phyloP scores from a whole-genome alignment of 305 asterid species.

The Andrographis paniculata region DNA sequence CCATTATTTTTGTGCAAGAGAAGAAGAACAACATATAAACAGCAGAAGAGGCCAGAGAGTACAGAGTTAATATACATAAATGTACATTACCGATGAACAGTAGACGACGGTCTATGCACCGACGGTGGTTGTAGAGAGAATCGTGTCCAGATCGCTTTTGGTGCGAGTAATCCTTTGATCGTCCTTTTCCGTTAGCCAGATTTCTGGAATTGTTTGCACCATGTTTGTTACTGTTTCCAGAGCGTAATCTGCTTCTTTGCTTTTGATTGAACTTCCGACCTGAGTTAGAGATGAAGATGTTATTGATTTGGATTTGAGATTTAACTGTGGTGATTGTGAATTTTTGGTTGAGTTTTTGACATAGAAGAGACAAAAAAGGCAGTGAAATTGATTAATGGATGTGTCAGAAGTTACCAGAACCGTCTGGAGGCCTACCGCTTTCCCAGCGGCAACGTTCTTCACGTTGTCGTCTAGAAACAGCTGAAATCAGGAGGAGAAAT shows the following conservation, averaged over 20 bases:
- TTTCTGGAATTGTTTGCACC: slow-evolving; percentile 55
- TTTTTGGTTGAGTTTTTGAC: too few species aligned
- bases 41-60: neutral
- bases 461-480: slow-evolving; percentile 71
- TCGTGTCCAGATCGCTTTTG: slow-evolving; percentile 49
- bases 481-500: slow-evolving; percentile 29
- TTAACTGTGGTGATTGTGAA: too few species aligned
- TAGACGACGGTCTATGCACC: slow-evolving; percentile 38
- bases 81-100: neutral
- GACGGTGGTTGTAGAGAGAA: slow-evolving; percentile 39
- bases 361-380: too few species aligned
- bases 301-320: too few species aligned
- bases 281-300: too few species aligned
- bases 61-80: neutral
- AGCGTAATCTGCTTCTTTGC: slow-evolving; percentile 69
- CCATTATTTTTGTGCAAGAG: too few species aligned
- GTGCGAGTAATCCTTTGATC: slow-evolving; percentile 19
- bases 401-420: slow-evolving; percentile 40
- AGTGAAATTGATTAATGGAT: neutral
- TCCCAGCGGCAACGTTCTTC: slow-evolving; percentile 70
- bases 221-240: slow-evolving; percentile 37
- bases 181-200: slow-evolving; percentile 40
- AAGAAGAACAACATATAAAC: too few species aligned
- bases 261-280: slow-evolving; percentile 65
- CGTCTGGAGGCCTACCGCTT: slow-evolving; percentile 58